Percentiles rank a stretch among this genome's conserved stretches.
Conservation (phyloP, 169 alveolate species). For the Plasmodium falciparum region DNA sequence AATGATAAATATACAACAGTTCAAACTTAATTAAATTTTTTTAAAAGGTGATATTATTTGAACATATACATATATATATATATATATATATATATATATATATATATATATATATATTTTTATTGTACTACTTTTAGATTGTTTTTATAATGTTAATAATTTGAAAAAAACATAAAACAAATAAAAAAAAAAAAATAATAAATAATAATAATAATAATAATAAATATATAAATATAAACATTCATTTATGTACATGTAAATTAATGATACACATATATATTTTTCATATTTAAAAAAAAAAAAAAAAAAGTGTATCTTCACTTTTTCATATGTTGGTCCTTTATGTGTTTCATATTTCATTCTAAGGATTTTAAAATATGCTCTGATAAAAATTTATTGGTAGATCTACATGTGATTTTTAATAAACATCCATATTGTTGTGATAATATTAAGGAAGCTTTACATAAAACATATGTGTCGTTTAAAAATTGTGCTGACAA, state of each 20-base stretch:
- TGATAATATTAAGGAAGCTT: slow-evolving; percentile 78
- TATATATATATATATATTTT: no score
- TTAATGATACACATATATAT: not conserved
- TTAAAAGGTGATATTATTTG: no score
- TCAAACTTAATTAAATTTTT: no score
- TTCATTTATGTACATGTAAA: not conserved
- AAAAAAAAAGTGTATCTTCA: not conserved
- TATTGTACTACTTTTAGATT: no score
- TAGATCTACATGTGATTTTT: slow-evolving; percentile 80
- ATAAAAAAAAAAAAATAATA: not conserved
- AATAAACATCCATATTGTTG: slow-evolving; percentile 81
- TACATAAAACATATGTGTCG: slow-evolving; percentile 75
- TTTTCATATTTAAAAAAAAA: not conserved
- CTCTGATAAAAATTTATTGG: slow-evolving; percentile 62
- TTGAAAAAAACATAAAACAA: no score
- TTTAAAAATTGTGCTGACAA: slow-evolving; percentile 78
- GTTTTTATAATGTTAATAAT: no score
- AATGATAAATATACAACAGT: no score
- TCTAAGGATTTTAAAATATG: slow-evolving; percentile 76
- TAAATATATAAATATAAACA: not conserved
- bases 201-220: not conserved
- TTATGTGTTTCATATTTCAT: slow-evolving; percentile 8
- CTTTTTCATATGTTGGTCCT: no score
- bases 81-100: no score
- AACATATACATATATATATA: no score